Percentiles rank a stretch among this genome's conserved stretches.
These are phyloP conservation scores for Musa schizocarpa DNA, from an alignment of 176 grass and related monocot genomes.

Conservation along the genomic window DNA sequence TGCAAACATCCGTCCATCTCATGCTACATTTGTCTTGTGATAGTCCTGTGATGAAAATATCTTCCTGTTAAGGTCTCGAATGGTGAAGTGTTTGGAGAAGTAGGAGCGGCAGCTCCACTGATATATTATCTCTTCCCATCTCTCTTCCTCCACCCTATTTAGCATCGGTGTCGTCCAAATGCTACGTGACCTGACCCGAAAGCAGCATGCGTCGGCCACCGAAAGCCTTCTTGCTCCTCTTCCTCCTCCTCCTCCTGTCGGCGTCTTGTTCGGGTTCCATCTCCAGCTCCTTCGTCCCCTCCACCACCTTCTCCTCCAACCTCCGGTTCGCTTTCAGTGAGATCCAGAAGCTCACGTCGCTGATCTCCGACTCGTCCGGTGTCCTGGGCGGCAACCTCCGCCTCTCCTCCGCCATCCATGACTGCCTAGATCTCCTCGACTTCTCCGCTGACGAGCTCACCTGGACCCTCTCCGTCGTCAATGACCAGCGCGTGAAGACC, in stretches of 20 bases:
- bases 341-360: conserved; percentile 25
- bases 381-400: conserved; percentile 35
- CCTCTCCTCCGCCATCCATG: conserved; percentile 53
- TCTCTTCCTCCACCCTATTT: too few relatives aligned
- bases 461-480: conserved; percentile 52
- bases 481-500: not conserved
- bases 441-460: conserved; percentile 62
- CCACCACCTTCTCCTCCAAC: conserved; percentile 25
- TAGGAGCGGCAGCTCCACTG: too few relatives aligned
- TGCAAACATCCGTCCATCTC: too few relatives aligned
- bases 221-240: not conserved
- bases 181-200: too few relatives aligned
- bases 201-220: not conserved
- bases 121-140: too few relatives aligned
- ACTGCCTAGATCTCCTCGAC: conserved; percentile 83
- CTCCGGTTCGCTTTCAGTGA: conserved; percentile 42
- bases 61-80: too few relatives aligned
- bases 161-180: too few relatives aligned
- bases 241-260: not conserved
- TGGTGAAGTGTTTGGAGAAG: too few relatives aligned
- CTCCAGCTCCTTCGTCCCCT: conserved; percentile 5
- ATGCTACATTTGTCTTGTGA: too few relatives aligned
- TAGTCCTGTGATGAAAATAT: too few relatives aligned
- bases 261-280: not conserved
- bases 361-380: conserved; percentile 29